These are phyloP conservation scores for Tolypocladium tropicale DNA, from an alignment of 2,329 filamentous ascomycete genomes.

Conservation along the genomic window DNA sequence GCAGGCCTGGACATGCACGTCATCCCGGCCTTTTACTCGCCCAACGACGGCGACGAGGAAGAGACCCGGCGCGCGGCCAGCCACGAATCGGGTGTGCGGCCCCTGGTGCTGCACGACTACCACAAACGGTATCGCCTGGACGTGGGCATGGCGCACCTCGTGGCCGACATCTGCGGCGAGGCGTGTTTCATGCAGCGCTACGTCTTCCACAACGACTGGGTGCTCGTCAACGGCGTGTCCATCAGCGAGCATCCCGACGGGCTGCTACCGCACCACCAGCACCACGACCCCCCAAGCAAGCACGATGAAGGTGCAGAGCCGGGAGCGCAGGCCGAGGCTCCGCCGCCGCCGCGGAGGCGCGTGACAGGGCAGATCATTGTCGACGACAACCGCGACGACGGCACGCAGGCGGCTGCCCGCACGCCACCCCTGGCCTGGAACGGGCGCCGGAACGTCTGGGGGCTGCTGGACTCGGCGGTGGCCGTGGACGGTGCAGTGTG, in stretches of 20 bases:
- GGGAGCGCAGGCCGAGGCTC: constrained; percentile 2
- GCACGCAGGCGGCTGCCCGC: constrained; percentile 7
- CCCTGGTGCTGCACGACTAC: constrained; percentile 30
- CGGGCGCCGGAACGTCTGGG: constrained; percentile 28
- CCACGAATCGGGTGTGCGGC: constrained; percentile 29
- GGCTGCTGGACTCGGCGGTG: constrained; percentile 26
- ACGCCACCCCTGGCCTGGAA: constrained; percentile 20
- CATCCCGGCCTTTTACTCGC: constrained; percentile 31
- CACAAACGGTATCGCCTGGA: constrained; percentile 26
- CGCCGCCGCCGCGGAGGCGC: constrained; percentile 3
- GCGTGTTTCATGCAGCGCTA: constrained; percentile 37
- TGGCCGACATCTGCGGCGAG: constrained; percentile 32
- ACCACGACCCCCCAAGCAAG: neutral
- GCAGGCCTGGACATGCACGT: constrained; percentile 27
- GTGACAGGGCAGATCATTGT: constrained; percentile 20
- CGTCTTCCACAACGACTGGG: constrained; percentile 33
- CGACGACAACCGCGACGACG: constrained; percentile 16
- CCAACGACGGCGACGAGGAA: constrained; percentile 19
- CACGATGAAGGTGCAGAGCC: neutral
- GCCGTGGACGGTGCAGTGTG: constrained; percentile 27
- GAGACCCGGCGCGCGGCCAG: constrained; percentile 13
- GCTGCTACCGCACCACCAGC: constrained; percentile 7
- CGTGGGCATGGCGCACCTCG: constrained; percentile 29
- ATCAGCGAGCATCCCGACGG: constrained; percentile 31
- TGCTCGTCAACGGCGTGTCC: constrained; percentile 36